Base-by-base conservation (phyloP, 78 protist species). In the Polysphondylium violaceum region DNA sequence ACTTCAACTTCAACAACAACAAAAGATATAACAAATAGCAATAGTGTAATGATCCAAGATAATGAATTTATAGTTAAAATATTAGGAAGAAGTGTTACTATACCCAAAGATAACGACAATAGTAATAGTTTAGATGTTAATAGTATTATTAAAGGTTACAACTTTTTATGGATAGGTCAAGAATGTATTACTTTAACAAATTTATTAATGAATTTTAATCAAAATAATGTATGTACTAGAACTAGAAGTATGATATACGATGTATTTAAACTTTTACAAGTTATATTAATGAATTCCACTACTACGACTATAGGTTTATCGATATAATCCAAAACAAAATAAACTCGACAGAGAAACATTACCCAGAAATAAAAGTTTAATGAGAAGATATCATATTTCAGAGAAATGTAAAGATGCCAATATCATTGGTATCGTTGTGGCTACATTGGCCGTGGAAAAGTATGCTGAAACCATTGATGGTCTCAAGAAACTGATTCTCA, bases 401-500 rank as follows among this genome's bases (percentile, higher is more conserved):
- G 72, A 95, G 31, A 44, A 78, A 64, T 93, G 94, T 55, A 86
- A 81, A 40, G 94, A 94, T 6, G 96, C 95, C 0, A 44, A n/a
- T 12, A 43, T 76, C 8, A 78, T 95, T 29, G 97, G 97, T 50
- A 69, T 95, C 0, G 63, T 95, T 1, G 94, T 88, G 0, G 94
- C 95, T 0, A 94, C 96, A 3, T 89, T 95, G 11, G 74, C 94
- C 23, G 87, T 86, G 40, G 75, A 74, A 35, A 38, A 75, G 19
- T 85, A 79, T 38, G 14, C 44, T 27, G 77, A 50, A 23, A 67
- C 88, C 8, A 50, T 94, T 7, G 79, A 73, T 12, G 56, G 72
- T 2, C 33, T 96, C 44, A 87, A 71, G 51, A 25, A 23, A 38
- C 40, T 83, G 19, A 40, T 85, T 40, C 12, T 63, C 0, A 44